Evolutionary conservation across 2,329 filamentous ascomycete species (phyloP), one percentile per base, ranked within the genome.

Genomic region (Ilyonectria mors-panacis): DNA sequence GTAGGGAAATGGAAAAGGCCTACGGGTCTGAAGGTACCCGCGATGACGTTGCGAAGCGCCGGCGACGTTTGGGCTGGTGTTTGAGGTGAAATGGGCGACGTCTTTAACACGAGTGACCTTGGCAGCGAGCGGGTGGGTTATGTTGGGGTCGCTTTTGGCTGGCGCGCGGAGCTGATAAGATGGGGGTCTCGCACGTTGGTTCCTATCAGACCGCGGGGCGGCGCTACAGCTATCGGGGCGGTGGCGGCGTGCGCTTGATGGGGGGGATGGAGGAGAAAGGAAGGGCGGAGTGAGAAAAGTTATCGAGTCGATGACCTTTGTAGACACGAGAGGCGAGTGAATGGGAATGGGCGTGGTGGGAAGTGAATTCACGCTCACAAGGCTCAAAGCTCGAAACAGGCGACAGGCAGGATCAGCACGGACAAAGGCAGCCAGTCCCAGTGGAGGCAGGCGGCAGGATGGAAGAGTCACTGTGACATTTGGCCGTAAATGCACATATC

Each of bases 91-190:
- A 21, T 35, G 26, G 63, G 12, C 19, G 37, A 54, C 15, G 44
- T 21, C 54, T n/a, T 62, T 54, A 54, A 55, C 50, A 53, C 59
- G 59, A 62, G 50, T 62, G 59, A 62, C 59, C 59, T 55, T 21
- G 59, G 21, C n/a, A 35, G 58, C 57, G 57, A 33, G 12, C 35
- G 21, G 39, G 17, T n/a, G n/a, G 42, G 39, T 7, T 42, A 17
- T 42, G 39, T 5, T 9, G n/a, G 42, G 42, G 44, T 45, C 19
- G 10, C 19, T 4, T 45, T 44, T 17, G n/a, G 15, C n/a, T 21
- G 44, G 44, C n/a, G 44, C 44, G n/a, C n/a, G 44, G 19, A 45
- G 45, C 30, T 56, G 59, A 62, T 62, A 62, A 62, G 59, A 62
- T 62, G 51, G 59, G 21, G 26, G 26, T 26, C 21, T 33, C 13